Base-by-base conservation (phyloP, 805 yeast genomes). In the Candida michaelii region DNA sequence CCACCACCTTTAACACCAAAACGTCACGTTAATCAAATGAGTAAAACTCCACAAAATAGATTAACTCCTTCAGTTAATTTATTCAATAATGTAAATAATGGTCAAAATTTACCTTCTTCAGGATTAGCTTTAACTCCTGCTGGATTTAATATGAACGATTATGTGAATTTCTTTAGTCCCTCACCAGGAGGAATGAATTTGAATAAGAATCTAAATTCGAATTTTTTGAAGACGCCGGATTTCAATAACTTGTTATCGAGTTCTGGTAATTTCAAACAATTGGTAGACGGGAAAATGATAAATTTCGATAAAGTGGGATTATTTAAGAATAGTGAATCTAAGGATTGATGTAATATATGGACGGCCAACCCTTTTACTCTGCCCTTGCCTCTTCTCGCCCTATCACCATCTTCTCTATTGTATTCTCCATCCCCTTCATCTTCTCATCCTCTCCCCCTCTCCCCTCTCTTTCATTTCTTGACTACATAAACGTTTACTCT, bases 91-190 rank as follows among this genome's bases (percentile, higher is more conserved):
- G 35, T 51, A n/a, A 53, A 53, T 29, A 53, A 51, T 16, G 18
- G 21, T 16, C 29, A 25, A 12, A 71, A 67, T 7, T 55, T 69
- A 27, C 76, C 74, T 3, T 68, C 74, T 2, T 63, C 66, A 1
- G 74, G 74, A 0, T 52, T 70, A 31, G 70, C 73, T 11, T 69
- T 72, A 24, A 61, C 75, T 7, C 83, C 86, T 0, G 84, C 84
- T 1, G 85, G 83, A 2, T 86, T 87, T 66, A 86, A 87, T 60
- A 79, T 87, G 82, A 82, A 80, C 56, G 96, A 87, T 58, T 87
- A 85, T 58, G 84, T 88, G 29, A 84, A 87, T 56, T 73, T 85
- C 48, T 82, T 83, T 57, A 81, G 90, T 1, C 93, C 93, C 3
- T 80, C 86, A 8, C 85, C 85, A 2, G 69, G 71, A 4, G 52